Evolutionary conservation across 73 alveolate genomes (phyloP).

Genomic region (Uronychia setigera): DNA sequence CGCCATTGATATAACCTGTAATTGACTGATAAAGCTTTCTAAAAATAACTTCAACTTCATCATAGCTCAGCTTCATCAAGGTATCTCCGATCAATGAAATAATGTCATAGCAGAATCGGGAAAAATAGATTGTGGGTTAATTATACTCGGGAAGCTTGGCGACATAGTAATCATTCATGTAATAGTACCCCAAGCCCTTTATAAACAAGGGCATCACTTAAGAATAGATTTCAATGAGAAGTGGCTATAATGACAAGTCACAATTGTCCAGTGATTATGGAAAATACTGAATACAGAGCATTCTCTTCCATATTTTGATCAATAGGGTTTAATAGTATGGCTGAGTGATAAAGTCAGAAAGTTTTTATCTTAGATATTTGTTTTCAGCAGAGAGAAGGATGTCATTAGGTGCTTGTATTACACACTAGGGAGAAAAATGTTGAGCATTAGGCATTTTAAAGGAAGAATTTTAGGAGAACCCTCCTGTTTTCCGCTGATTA

Average conservation of each 20-base stretch:
- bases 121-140: constrained; percentile 9
- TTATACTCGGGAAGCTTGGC: constrained; percentile 25
- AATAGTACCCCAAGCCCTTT: constrained; percentile 20
- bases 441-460: too few relatives aligned
- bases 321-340: constrained; percentile 7
- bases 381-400: too few relatives aligned
- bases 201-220: constrained; percentile 17
- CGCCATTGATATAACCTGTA: background rate
- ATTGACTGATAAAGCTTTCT: constrained; percentile 13
- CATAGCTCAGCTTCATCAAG: constrained; percentile 1
- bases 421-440: too few relatives aligned
- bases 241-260: constrained; percentile 11
- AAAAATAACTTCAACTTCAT: constrained; percentile 17
- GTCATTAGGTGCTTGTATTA: too few relatives aligned
- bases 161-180: constrained; percentile 24
- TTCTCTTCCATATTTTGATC: constrained; percentile 31
- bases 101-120: constrained; percentile 35
- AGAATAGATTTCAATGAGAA: constrained; percentile 2
- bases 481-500: too few relatives aligned
- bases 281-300: constrained; percentile 1
- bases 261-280: background rate
- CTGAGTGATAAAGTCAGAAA: constrained; percentile 27
- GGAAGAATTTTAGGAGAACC: too few relatives aligned
- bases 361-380: constrained; percentile 18
- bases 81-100: constrained; percentile 28